Evolutionary conservation across 441 rosid species (phyloP).

Genomic region (Hura crepitans): DNA sequence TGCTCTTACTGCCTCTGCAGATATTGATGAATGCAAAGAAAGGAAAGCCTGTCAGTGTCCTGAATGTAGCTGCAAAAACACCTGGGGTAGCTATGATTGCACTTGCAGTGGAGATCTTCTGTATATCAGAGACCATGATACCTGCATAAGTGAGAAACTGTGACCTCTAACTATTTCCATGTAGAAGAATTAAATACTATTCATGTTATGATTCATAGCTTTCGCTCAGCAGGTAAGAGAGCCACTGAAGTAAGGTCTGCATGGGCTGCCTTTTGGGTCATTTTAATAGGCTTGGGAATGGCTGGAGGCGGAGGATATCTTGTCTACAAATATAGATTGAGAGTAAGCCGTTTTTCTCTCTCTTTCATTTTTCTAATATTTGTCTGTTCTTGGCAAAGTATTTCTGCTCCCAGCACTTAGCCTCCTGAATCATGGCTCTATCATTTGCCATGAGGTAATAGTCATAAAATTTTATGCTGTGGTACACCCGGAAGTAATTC

Average conservation of each 20-base stretch:
- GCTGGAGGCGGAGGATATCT: constrained; percentile 84
- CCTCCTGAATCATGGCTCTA: not conserved
- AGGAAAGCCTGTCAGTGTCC: constrained; percentile 87
- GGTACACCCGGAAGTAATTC: not conserved
- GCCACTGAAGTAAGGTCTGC: constrained; percentile 63
- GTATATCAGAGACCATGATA: constrained; percentile 88
- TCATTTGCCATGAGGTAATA: not conserved
- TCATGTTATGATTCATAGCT: constrained; percentile 18
- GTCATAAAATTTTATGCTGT: not conserved
- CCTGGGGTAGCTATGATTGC: constrained; percentile 98
- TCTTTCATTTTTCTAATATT: not conserved
- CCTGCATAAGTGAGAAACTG: constrained; percentile 70
- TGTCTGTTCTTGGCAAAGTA: not conserved
- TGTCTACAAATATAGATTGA: constrained; percentile 80
- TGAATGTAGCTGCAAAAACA: constrained; percentile 84
- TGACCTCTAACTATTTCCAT: not conserved
- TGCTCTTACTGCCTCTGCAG: constrained; percentile 33
- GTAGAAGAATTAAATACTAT: constrained; percentile 1
- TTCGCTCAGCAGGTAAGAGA: constrained; percentile 50
- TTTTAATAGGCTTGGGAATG: constrained; percentile 73
- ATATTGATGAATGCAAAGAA: constrained; percentile 88
- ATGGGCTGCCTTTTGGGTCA: constrained; percentile 87
- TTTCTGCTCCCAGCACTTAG: not conserved
- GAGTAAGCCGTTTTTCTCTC: constrained; percentile 49
- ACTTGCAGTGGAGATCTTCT: constrained; percentile 78